phyloP scores from a whole-genome alignment of 2,329 filamentous ascomycete species.

The Orbilia blumenaviensis region DNA sequence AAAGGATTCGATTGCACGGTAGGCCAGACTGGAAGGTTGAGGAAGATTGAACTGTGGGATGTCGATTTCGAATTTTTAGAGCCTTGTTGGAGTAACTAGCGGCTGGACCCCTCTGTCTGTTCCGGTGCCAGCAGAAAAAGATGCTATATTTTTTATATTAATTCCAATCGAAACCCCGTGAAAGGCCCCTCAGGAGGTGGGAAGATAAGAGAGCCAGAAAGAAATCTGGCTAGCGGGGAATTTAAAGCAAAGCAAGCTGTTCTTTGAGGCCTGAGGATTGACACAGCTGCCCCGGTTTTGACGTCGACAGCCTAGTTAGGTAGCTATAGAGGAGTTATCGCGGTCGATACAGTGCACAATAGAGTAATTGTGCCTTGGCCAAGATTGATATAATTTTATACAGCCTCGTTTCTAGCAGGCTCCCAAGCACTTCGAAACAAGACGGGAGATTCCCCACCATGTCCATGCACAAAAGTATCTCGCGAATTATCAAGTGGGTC shows the following conservation, averaged over 20 bases:
- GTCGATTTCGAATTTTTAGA: slow-evolving; percentile 7
- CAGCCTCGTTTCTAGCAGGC: slow-evolving; percentile 33
- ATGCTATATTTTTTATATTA: slow-evolving; percentile 3
- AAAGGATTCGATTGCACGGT: slow-evolving; percentile 20
- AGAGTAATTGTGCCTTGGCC: too few relatives aligned
- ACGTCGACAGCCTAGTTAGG: too few relatives aligned
- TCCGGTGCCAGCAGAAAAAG: not conserved
- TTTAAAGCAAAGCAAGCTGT: not conserved
- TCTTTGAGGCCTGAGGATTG: not conserved
- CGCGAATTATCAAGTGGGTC: not conserved
- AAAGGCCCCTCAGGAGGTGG: not conserved
- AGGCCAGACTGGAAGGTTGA: slow-evolving; percentile 5
- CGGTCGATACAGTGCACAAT: too few relatives aligned
- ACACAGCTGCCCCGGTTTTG: too few relatives aligned
- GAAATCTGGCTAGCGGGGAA: too few relatives aligned
- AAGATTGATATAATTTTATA: slow-evolving; percentile 26
- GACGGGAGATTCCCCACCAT: slow-evolving; percentile 4
- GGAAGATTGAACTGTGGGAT: not conserved
- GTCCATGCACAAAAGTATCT: not conserved
- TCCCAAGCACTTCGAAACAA: not conserved
- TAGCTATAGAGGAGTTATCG: too few relatives aligned
- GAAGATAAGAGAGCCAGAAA: not conserved
- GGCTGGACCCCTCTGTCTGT: not conserved
- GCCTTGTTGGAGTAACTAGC: not conserved
- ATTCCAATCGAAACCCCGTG: not conserved